These are phyloP conservation scores for Phytophthora ramorum DNA, from an alignment of 352 stramenopile genomes.

Conservation along the genomic window DNA sequence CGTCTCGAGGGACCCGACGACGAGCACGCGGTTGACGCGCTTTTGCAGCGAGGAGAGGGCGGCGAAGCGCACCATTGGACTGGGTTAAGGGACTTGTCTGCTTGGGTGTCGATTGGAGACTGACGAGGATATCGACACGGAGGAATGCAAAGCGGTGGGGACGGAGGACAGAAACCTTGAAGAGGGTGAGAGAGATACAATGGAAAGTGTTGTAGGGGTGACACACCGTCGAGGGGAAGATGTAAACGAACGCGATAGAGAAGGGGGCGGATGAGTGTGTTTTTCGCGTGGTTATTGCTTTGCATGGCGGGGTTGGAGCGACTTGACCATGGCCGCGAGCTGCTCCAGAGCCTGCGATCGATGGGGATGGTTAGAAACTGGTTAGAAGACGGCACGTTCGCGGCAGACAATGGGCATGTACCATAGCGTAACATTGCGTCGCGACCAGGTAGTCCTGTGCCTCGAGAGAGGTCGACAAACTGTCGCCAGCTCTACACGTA, in stretches of 20 bases:
- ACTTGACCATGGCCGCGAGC: not conserved
- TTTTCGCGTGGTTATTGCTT: not conserved
- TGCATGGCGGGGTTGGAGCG: not conserved
- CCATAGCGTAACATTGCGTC: slow-evolving; percentile 6
- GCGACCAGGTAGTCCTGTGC: not conserved
- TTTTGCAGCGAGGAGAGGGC: slow-evolving; percentile 26
- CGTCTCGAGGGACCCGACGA: slow-evolving; percentile 57
- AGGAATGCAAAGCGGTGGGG: not conserved
- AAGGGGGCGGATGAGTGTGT: not conserved
- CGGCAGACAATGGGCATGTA: not conserved
- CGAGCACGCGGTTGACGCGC: slow-evolving; percentile 63
- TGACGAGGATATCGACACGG: not conserved
- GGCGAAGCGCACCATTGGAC: slow-evolving; percentile 54
- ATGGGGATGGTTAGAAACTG: not conserved
- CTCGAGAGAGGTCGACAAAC: not conserved
- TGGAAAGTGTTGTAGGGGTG: not conserved
- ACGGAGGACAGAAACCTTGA: not conserved
- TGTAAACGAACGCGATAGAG: not conserved
- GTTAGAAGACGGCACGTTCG: too few relatives aligned
- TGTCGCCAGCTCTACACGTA: slow-evolving; percentile 4
- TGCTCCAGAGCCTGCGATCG: not conserved
- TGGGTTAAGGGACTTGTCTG: not conserved
- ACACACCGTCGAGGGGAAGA: not conserved
- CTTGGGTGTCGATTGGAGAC: not conserved
- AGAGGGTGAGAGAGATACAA: not conserved